Evolutionary conservation across 176 grass and related monocot species (phyloP), one percentile per base, ranked within the genome.

Genomic region (Otatea glauca): DNA sequence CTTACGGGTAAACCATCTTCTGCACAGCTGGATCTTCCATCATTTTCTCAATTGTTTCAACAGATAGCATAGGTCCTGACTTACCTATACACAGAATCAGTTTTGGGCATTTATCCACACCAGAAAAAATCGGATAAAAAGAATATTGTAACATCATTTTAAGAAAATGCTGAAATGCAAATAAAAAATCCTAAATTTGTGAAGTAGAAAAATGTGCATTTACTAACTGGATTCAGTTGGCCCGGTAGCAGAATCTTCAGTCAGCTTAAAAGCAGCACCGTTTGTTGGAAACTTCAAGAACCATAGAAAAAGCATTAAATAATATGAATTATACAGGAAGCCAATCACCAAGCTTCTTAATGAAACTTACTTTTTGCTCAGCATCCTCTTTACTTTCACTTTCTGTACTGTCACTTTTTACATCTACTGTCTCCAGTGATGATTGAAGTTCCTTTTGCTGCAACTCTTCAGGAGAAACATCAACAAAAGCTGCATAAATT

Each of bases 1-100:
- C 91, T 92, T 96, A 99, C 96, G 93, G 96, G 85, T 86, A 99
- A 89, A 99, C 91, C 96, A 99, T 96, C 78, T 99, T 90, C 88
- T 96, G 96, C 74, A 99, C 90, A 32, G 89, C 68, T 72, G 96
- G 96, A 87, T 99, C 96, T 91, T 99, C 96, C 96, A 99, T 94
- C 96, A 99, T 99, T 90, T 96, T 99, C 70, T 99, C 93, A 42
- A 99, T 86, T 89, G 93, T 89, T 15, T 99, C 96, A 75, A 99
- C 62, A 16, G 96, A 96, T 45, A 99, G 76, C 83, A 84, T 85
- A 81, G 93, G 83, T 74, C 86, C 86, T 8, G 88, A 77, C 17
- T 79, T 65, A 86, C 83, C 89, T 98, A 81, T 61, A 80, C 25
- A 55, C 23, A 70, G 17, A 71, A 87, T 83, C 49, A 88, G 72